Percentiles rank a stretch among this genome's conserved stretches.
These are phyloP conservation scores for Mycena maculata DNA, from an alignment of 768 basidiomycete genomes.

Conservation along the genomic window DNA sequence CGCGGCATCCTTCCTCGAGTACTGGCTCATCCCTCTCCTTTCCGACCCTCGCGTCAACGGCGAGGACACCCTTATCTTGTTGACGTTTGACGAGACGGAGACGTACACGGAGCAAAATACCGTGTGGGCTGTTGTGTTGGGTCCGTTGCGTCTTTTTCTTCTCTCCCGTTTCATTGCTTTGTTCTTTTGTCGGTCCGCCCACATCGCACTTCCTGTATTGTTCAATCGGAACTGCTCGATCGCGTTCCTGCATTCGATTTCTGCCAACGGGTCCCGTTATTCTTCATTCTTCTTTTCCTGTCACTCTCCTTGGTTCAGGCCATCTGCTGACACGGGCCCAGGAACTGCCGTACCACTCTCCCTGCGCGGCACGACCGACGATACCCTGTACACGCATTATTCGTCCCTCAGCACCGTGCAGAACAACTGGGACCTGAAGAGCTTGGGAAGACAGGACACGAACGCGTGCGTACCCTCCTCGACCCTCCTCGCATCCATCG, in stretches of 20 bases:
- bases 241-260: too few relatives aligned
- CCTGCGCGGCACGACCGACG: constrained; percentile 59
- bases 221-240: too few relatives aligned
- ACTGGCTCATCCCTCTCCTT: neutral
- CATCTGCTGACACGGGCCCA: too few relatives aligned
- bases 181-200: neutral
- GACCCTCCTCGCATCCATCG: neutral
- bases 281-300: too few relatives aligned
- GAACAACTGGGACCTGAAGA: constrained; percentile 71
- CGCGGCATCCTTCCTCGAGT: neutral
- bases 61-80: too few relatives aligned
- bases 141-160: neutral
- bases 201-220: too few relatives aligned
- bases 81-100: neutral
- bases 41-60: neutral
- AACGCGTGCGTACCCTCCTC: constrained; percentile 49
- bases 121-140: neutral
- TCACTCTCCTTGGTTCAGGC: too few relatives aligned
- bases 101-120: neutral
- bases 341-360: constrained; percentile 53
- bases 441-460: constrained; percentile 68
- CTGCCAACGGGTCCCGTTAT: too few relatives aligned
- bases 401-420: constrained; percentile 65
- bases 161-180: neutral
- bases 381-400: constrained; percentile 72